Base-by-base conservation (phyloP, 495 filamentous ascomycete species). In the Penicillium odoratum region DNA sequence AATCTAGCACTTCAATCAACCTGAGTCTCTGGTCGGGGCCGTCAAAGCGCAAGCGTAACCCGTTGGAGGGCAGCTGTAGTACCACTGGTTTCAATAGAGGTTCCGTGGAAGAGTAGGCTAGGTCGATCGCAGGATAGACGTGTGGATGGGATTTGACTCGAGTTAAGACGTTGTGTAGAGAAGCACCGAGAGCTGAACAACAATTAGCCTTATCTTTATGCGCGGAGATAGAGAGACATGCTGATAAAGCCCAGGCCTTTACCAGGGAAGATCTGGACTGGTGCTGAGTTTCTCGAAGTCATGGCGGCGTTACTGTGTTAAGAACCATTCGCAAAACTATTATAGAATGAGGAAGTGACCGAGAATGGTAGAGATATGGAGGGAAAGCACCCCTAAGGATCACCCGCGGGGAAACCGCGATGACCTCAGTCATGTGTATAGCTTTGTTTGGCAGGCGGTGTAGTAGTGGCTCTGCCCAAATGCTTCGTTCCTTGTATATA, bases 1-100 rank as follows among this genome's bases (percentile, higher is more conserved):
- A 98, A 67, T 98, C 92, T 21, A 90, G 72, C 18, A 97, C 81
- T 70, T 98, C 94, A 65, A 98, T 90, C 49, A 98, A 71, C 1
- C 94, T 88, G 15, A 98, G 78, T 43, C 93, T 83, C 73, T 98
- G 94, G 64, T 97, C 92, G 3, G 91, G 86, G 0, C 93, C 94
- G 67, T 98, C 94, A 64, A 98, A 98, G 28, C 89, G 90, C 48
- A 98, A 74, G 11, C 93, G 89, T 28, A 98, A 63, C 18, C 94
- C 94, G 72, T 97, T 97, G 6, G 81, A 80, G 9, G 92, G 89
- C 10, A 97, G 83, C 38, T 77, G 80, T 30, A 98, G 66, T 34
- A 89, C 69, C 21, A 96, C 80, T 1, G 90, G 89, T 5, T 84
- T 79, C n/a, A 68, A 75, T 9, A 97, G 78, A 29, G 94, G 94